These are phyloP conservation scores for Leishmania tropica DNA, from an alignment of 208 protist genomes.

Conservation along the genomic window DNA sequence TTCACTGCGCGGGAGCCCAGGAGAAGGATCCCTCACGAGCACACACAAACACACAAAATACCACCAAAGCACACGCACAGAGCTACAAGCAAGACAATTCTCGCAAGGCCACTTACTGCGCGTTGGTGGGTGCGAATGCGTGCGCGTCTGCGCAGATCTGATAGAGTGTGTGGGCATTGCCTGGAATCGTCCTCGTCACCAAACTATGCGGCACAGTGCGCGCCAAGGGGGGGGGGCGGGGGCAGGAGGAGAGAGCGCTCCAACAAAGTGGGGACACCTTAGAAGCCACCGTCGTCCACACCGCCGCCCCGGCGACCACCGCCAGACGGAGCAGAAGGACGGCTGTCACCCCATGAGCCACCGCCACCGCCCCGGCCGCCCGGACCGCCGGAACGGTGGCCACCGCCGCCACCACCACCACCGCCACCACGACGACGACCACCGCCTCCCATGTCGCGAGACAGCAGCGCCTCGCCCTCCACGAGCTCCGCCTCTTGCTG, in stretches of 20 bases:
- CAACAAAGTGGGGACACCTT: not conserved
- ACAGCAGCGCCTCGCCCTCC: conserved; percentile 74
- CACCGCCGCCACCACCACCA: conserved; percentile 29
- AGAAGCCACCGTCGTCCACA: conserved; percentile 83
- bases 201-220: not conserved
- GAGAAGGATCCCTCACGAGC: not conserved
- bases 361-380: conserved; percentile 40
- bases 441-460: conserved; percentile 39
- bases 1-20: not conserved
- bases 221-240: not conserved
- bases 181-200: not conserved
- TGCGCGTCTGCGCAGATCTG: not conserved
- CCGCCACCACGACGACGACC: conserved; percentile 43
- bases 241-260: not conserved
- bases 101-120: not conserved
- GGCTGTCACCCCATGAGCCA: conserved; percentile 25
- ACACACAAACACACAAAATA: not conserved
- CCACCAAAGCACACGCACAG: not conserved
- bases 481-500: conserved; percentile 74
- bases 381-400: conserved; percentile 24
- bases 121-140: not conserved
- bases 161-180: not conserved
- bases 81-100: not conserved
- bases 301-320: conserved; percentile 23
- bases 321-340: conserved; percentile 15